Conservation (phyloP, 164 flowering plant species). For the Magnolia sinica region DNA sequence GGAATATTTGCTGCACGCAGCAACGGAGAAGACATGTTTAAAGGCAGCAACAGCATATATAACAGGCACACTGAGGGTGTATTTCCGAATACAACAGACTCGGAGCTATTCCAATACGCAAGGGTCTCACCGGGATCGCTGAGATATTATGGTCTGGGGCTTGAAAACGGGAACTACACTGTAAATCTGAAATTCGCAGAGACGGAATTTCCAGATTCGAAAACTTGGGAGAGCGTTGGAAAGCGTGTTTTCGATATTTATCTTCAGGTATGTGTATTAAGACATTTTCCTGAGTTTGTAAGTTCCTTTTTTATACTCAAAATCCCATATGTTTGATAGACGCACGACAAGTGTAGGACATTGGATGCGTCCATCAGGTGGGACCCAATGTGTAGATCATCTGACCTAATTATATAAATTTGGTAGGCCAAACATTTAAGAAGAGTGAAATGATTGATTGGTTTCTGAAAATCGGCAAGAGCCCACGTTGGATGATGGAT, state of each 20-base stretch:
- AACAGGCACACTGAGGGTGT: constrained; percentile 26
- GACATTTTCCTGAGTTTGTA: neutral
- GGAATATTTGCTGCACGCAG: no score
- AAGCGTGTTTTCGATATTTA: constrained; percentile 75
- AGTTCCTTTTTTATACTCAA: neutral
- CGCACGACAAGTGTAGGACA: no score
- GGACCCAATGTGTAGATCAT: no score
- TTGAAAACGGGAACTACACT: constrained; percentile 73
- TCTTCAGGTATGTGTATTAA: constrained; percentile 57
- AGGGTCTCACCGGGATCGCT: constrained; percentile 71
- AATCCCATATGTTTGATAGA: no score
- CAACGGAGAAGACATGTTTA: no score
- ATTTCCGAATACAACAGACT: constrained; percentile 39
- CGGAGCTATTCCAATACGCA: constrained; percentile 65
- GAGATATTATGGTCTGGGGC: constrained; percentile 81
- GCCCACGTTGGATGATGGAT: no score
- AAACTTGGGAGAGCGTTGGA: constrained; percentile 60
- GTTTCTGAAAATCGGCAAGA: no score
- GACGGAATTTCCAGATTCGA: constrained; percentile 21
- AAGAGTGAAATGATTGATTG: no score
- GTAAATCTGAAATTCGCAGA: constrained; percentile 72
- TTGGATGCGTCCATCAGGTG: no score
- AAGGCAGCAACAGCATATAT: constrained; percentile 21
- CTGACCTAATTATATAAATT: no score
- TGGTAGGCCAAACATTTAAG: no score